phyloP scores from a whole-genome alignment of 208 protist species.

The Wallacemonas collosoma region DNA sequence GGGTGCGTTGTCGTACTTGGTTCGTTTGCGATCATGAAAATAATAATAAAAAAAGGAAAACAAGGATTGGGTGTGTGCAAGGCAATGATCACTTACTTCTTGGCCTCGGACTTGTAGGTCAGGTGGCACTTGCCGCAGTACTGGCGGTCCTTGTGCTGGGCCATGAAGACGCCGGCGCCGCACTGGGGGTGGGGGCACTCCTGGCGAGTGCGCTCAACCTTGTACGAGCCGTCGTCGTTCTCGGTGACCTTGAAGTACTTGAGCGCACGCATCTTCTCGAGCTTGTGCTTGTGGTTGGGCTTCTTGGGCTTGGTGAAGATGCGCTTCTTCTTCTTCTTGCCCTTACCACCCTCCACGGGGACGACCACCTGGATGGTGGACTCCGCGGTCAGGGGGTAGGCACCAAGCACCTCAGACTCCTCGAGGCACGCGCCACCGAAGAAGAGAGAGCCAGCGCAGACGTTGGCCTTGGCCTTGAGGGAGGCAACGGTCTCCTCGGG shows the following conservation, averaged over 20 bases:
- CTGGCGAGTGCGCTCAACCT: conserved; percentile 94
- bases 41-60: no score
- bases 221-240: conserved; percentile 96
- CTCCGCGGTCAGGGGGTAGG: conserved; percentile 78
- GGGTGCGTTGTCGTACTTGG: no score
- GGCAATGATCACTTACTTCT: conserved; percentile 12
- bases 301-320: conserved; percentile 99
- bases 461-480: conserved; percentile 81
- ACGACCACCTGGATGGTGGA: conserved; percentile 91
- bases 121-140: conserved; percentile 99
- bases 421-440: conserved; percentile 89
- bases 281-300: conserved; percentile 98
- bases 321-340: conserved; percentile 99
- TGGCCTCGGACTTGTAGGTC: conserved; percentile 63
- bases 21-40: no score
- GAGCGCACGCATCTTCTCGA: conserved; percentile 98
- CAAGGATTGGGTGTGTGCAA: no score
- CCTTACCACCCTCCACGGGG: conserved; percentile 92
- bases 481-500: conserved; percentile 83
- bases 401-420: conserved; percentile 67
- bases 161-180: conserved; percentile 99
- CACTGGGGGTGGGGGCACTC: conserved; percentile 96
- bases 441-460: conserved; percentile 80
- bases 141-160: conserved; percentile 97
- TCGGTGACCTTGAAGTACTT: conserved; percentile 99